Base-by-base conservation (phyloP, 2,329 filamentous ascomycete species). In the Epichloe brachyelytri region DNA sequence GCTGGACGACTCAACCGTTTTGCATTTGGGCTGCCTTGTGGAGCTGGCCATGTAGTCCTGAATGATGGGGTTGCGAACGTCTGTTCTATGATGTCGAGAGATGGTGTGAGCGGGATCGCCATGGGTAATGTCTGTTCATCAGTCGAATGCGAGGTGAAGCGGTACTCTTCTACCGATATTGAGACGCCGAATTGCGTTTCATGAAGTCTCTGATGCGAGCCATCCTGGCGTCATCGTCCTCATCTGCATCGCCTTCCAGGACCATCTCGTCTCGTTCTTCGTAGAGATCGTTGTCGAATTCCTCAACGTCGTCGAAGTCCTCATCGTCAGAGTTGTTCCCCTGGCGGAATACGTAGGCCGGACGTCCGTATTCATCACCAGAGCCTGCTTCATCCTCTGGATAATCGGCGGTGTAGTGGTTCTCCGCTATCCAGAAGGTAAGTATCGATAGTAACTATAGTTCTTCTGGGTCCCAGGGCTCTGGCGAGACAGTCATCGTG, bases 321-420 rank as follows among this genome's bases (percentile, higher is more conserved):
- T 80, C 76, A 7, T 74, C 65, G 55, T 79, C 76, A 2, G 77
- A 78, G 8, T 74, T 75, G 49, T 78, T 76, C 22, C 65, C 66
- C 19, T 69, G 77, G 43, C 73, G 71, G 59, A 75, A 82, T 36
- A 69, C 65, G 60, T 82, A 82, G 1, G 78, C 63, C 50, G 79
- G 74, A 10, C 71, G 69, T 43, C 72, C 77, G 54, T 74, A 70
- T 52, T 71, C 70, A 49, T 71, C 68, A 58, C 88, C 85, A 15
- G 80, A 83, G 43, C 80, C 82, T 14, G 88, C 75, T 62, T 90
- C 86, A 50, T 90, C 85, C 55, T 90, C 86, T 0, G 86, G 86
- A 58, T 90, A 90, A 63, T 90, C 86, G 50, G 85, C 83, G 3
- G 82, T 80, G 61, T 89, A 88, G 65, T 88, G 82, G 59, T 88